Conservation (phyloP, 75 land plant genomes). For the Sequoiadendron giganteum region DNA sequence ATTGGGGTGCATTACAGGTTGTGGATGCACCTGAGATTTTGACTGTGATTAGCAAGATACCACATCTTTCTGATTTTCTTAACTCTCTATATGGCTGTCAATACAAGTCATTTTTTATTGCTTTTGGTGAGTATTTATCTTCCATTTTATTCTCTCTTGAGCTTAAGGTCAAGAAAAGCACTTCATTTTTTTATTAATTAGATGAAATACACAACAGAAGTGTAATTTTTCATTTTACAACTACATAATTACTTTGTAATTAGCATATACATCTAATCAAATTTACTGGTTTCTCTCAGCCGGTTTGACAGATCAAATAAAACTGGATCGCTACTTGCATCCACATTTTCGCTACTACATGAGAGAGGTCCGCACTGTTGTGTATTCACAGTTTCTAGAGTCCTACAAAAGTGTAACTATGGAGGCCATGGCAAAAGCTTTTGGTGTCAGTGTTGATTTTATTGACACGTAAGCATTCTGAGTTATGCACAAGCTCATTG, state of each 20-base stretch:
- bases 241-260: neutral
- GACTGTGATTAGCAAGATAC: slow-evolving; percentile 87
- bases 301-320: slow-evolving; percentile 83
- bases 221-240: neutral
- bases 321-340: slow-evolving; percentile 83
- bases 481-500: neutral
- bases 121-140: slow-evolving; percentile 64
- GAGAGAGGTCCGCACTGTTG: slow-evolving; percentile 94
- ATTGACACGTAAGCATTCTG: slow-evolving; percentile 73
- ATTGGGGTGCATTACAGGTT: slow-evolving; percentile 42
- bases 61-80: slow-evolving; percentile 78
- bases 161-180: neutral
- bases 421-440: slow-evolving; percentile 98
- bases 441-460: slow-evolving; percentile 93
- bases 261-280: neutral
- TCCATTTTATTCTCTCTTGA: neutral
- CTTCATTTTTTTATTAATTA: neutral
- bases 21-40: slow-evolving; percentile 98
- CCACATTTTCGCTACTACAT: slow-evolving; percentile 98
- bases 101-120: slow-evolving; percentile 81
- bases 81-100: slow-evolving; percentile 90
- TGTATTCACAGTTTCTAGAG: slow-evolving; percentile 95
- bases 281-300: slow-evolving; percentile 35
- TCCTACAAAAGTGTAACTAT: slow-evolving; percentile 99
- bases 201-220: neutral